A percentile compares a stretch with the other conserved stretches of the same genome.
Evolutionary conservation across 2,329 filamentous ascomycete genomes (phyloP).

Genomic region (Penicillium sp.): DNA sequence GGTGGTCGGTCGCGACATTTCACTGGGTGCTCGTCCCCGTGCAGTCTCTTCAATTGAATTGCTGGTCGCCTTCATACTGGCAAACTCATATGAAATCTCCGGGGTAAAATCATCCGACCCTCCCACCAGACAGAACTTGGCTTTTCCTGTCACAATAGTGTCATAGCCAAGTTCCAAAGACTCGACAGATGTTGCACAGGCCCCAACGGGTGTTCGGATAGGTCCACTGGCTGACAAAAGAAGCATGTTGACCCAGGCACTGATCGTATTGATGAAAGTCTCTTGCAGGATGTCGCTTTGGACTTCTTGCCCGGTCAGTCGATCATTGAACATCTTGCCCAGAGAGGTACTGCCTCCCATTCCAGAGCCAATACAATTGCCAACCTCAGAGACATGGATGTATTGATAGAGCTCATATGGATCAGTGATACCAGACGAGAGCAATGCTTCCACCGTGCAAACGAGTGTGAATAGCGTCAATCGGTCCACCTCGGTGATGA

Average conservation of each 20-base stretch:
- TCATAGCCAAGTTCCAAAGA: slow-evolving; percentile 96
- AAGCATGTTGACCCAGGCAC: slow-evolving; percentile 99
- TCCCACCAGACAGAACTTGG: slow-evolving; percentile 90
- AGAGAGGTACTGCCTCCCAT: slow-evolving; percentile 92
- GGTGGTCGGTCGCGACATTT: slow-evolving; percentile 80
- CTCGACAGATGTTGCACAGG: slow-evolving; percentile 92
- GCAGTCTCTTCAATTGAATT: slow-evolving; percentile 92
- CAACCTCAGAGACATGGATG: slow-evolving; percentile 94
- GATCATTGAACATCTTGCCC: slow-evolving; percentile 96
- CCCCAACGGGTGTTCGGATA: slow-evolving; percentile 96
- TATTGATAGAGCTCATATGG: slow-evolving; percentile 99
- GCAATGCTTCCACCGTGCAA: slow-evolving; percentile 85
- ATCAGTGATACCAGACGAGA: slow-evolving; percentile 94
- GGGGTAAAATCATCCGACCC: slow-evolving; percentile 98
- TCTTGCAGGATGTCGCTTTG: slow-evolving; percentile 83
- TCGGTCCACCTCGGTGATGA: slow-evolving; percentile 94
- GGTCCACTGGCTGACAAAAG: slow-evolving; percentile 91
- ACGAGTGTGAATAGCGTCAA: slow-evolving; percentile 95
- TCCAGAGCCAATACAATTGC: slow-evolving; percentile 97
- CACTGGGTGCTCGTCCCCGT: slow-evolving; percentile 85
- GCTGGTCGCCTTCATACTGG: slow-evolving; percentile 98
- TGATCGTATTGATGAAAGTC: slow-evolving; percentile 99
- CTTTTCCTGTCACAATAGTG: slow-evolving; percentile 95
- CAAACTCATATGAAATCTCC: slow-evolving; percentile 96
- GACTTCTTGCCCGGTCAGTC: slow-evolving; percentile 53